Evolutionary conservation across 2,329 filamentous ascomycete species (phyloP), one percentile per base, ranked within the genome.

Genomic region (Alternaria hordeiaustralica): DNA sequence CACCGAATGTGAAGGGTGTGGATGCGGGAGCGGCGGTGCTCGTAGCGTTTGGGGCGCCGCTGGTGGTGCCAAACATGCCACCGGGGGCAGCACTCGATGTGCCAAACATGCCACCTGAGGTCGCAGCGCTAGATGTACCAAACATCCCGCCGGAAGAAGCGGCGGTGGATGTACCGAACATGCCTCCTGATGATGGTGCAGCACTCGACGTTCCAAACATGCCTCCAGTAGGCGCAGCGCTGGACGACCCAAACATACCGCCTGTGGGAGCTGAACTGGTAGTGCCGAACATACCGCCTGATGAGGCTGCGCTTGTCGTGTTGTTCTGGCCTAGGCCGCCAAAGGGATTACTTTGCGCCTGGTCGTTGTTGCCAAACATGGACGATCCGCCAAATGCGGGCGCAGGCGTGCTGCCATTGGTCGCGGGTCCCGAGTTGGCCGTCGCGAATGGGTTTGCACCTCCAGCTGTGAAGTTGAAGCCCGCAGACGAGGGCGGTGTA

Each of bases 401-500:
- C 21, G 64, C 18, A 15, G 65, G 51, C 2, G 62, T 64, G 18
- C 61, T 61, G 58, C 72, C 73, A 60, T 77, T 78, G n/a, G 63
- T 66, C 20, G 66, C 43, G 4, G 74, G 59, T 12, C 68, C 61
- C 30, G 67, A 54, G 28, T 55, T 64, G 26, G 67, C 69, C 1
- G 65, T 68, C 30, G 65, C 66, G 30, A 76, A 77, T 15, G 72
- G 72, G 50, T 71, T 76, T 36, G 60, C 66, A 21, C 61, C 60
- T 20, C 65, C 67, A 8, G 66, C 67, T 5, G 70, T 69, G 63
- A 79, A 78, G 63, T 73, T 73, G 68, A 78, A 76, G 59, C 64
- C 64, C 5, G 60, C 43, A 20, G 70, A 55, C 6, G 71, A 60
- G 9, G 73, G 74, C 5, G 74, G 66, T 45, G 72, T 71, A 5